Evolutionary conservation across 148 eudicot genomes (phyloP), one percentile per base, ranked within the genome.

Genomic region (Spergularia bocconei): DNA sequence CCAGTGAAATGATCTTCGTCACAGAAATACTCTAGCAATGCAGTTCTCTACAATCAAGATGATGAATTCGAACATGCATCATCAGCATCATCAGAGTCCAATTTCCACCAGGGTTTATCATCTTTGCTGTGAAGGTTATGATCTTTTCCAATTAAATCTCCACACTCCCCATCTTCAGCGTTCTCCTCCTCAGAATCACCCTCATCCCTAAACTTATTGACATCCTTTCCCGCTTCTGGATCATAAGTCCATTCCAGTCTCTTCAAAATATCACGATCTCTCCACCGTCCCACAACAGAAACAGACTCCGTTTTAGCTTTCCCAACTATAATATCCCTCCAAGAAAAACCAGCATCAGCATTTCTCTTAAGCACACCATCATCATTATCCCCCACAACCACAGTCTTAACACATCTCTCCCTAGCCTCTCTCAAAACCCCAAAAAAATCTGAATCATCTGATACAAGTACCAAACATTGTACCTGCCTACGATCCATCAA

Each of bases 331-430:
- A 93, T 85, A 47, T 89, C 96, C 82, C 81, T 84, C 98, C 98
- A 93, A 29, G 98, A 93, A 79, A 87, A 93, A 64, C 86, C 78
- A 69, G 88, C 91, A 84, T 93, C 93, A 0, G 93, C 86, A 65
- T 66, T 79, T 79, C 96, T 91, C 78, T 89, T 91, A 7, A 93
- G 85, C 71, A 78, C 82, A 56, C 93, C 96, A 53, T 85, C 88
- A 54, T 79, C 77, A n/a, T 16, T 69, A 83, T 91, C 93, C 36
- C 98, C 96, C 2, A 93, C 88, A 75, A 89, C 96, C 52, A 93
- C 91, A 7, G 96, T 93, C 86, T 86, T 91, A 21, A 93, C 56
- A 69, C 98, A 88, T 83, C 98, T 91, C 85, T 86, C 82, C 67
- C 72, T 91, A 51, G 93, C 96, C 82, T 91, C 98, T 79, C 82